phyloP scores from a whole-genome alignment of 495 filamentous ascomycete species.

The Xylaria sp. region DNA sequence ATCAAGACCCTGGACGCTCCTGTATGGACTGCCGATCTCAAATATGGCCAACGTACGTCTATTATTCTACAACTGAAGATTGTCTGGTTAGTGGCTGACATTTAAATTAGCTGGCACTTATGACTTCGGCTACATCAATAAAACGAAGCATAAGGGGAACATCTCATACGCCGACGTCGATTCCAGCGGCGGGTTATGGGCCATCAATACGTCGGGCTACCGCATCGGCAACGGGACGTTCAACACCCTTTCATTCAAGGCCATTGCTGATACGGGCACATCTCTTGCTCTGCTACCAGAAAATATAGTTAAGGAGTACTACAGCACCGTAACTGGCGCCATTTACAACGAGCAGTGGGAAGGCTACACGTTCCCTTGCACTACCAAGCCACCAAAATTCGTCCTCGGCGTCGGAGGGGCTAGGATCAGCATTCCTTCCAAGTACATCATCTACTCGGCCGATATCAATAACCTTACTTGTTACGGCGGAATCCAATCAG shows the following conservation, averaged over 20 bases:
- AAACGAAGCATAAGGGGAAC: conserved; percentile 64
- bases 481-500: conserved; percentile 68
- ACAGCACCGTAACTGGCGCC: conserved; percentile 61
- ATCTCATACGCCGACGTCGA: conserved; percentile 68
- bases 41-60: conserved; percentile 55
- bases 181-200: conserved; percentile 70
- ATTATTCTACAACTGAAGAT: not conserved
- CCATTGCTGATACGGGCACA: conserved; percentile 71
- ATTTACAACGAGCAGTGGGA: conserved; percentile 51
- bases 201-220: conserved; percentile 68
- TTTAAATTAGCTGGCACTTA: conserved; percentile 61
- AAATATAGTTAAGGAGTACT: conserved; percentile 66
- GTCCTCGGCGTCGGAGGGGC: conserved; percentile 59
- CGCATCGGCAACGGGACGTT: conserved; percentile 56
- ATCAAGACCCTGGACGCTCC: conserved; percentile 59
- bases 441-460: conserved; percentile 62
- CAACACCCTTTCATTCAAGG: conserved; percentile 45
- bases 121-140: conserved; percentile 75
- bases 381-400: conserved; percentile 63
- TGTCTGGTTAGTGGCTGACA: conserved; percentile 14
- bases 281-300: conserved; percentile 68
- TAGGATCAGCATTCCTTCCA: conserved; percentile 58
- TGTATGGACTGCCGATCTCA: conserved; percentile 72
- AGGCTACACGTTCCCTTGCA: conserved; percentile 71
- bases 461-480: conserved; percentile 45